A percentile compares a stretch with the other conserved stretches of the same genome.
Evolutionary conservation across 495 filamentous ascomycete genomes (phyloP).

Genomic region (Neurospora tetrasperma): DNA sequence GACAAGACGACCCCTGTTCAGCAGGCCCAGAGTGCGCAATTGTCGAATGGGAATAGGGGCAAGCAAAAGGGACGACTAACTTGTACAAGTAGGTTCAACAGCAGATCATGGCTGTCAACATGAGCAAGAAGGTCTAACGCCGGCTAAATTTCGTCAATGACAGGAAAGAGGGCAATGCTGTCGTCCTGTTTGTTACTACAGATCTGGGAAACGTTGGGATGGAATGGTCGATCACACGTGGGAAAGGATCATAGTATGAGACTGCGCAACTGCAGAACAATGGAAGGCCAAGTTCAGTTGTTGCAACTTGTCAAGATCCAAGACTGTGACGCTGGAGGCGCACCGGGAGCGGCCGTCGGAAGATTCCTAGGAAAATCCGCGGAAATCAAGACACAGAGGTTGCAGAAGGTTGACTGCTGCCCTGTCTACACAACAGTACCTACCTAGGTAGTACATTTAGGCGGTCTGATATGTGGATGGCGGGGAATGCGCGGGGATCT

Average conservation of each 20-base stretch:
- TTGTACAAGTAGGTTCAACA: neutral
- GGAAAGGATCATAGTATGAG: neutral
- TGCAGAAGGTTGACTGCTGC: neutral
- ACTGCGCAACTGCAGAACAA: neutral
- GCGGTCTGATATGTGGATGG: neutral
- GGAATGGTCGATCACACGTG: neutral
- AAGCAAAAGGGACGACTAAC: neutral
- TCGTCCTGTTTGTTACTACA: neutral
- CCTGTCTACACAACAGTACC: neutral
- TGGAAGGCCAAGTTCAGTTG: neutral
- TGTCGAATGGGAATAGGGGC: slow-evolving; percentile 1
- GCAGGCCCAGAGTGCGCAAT: neutral
- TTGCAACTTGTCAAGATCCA: neutral
- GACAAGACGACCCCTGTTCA: neutral
- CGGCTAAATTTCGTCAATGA: neutral
- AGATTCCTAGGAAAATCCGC: neutral
- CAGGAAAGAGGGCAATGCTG: neutral
- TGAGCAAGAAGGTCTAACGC: neutral
- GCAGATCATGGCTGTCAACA: neutral
- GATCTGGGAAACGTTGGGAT: neutral
- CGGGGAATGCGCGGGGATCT: neutral
- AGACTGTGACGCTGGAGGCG: neutral
- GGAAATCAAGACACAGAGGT: neutral
- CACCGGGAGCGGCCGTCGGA: neutral
- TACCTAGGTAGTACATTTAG: neutral